These are phyloP conservation scores for Amanita fuliginea DNA, from an alignment of 768 basidiomycete genomes.

Conservation along the genomic window DNA sequence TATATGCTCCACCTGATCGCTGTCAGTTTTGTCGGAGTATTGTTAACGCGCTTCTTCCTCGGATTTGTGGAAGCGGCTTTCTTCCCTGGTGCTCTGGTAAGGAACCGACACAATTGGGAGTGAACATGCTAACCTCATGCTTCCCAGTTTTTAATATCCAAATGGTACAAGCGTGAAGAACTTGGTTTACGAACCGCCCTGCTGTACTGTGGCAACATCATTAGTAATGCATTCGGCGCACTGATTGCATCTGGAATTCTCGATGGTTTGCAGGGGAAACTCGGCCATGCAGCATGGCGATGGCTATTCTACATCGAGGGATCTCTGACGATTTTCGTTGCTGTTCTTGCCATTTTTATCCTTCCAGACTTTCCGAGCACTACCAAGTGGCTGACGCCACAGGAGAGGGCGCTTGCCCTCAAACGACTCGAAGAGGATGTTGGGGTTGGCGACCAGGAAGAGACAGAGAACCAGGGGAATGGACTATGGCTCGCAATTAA, in stretches of 20 bases:
- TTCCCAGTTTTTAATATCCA: slow-evolving; percentile 45
- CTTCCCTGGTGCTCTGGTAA: slow-evolving; percentile 49
- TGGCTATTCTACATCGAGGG: slow-evolving; percentile 79
- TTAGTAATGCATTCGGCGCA: slow-evolving; percentile 80
- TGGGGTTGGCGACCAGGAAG: slow-evolving; percentile 38
- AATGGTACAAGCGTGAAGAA: slow-evolving; percentile 74
- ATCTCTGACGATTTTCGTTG: slow-evolving; percentile 43
- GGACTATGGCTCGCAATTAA: slow-evolving; percentile 55
- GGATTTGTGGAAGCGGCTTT: slow-evolving; percentile 64
- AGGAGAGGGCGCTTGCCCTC: slow-evolving; percentile 51
- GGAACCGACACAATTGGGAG: slow-evolving; percentile 3
- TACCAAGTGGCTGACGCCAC: slow-evolving; percentile 47
- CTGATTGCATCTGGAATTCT: slow-evolving; percentile 76
- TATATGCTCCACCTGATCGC: slow-evolving; percentile 2
- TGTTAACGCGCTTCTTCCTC: slow-evolving; percentile 69
- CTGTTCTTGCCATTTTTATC: slow-evolving; percentile 48
- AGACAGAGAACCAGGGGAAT: slow-evolving; percentile 25
- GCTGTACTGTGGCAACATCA: slow-evolving; percentile 64
- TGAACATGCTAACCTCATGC: background rate
- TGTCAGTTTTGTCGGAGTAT: slow-evolving; percentile 49
- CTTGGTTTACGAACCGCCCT: slow-evolving; percentile 65
- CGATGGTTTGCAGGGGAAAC: slow-evolving; percentile 59
- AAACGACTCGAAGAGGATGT: slow-evolving; percentile 59
- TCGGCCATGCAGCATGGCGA: slow-evolving; percentile 74
- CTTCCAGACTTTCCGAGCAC: slow-evolving; percentile 79